Conservation (phyloP, 805 yeast genomes). For the Zygoascus bituminiphila region DNA sequence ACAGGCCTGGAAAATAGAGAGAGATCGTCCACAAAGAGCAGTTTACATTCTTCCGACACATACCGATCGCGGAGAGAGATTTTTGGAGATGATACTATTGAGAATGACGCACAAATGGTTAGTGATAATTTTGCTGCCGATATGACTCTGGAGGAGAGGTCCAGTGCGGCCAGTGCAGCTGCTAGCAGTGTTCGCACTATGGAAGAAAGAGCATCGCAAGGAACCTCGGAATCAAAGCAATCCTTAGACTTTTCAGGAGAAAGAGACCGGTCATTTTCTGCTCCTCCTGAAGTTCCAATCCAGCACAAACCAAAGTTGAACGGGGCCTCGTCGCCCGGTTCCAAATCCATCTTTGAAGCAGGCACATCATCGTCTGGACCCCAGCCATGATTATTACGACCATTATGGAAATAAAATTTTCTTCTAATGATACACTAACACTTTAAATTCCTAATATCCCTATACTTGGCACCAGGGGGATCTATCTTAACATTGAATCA, state of each 20-base stretch:
- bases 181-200: conserved; percentile 2
- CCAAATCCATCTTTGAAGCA: no score
- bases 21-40: conserved; percentile 17
- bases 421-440: no score
- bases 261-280: conserved; percentile 3
- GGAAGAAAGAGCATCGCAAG: conserved; percentile 9
- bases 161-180: neutral
- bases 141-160: conserved; percentile 2
- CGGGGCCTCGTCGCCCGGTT: no score
- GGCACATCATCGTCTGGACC: no score
- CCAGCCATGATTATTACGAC: no score
- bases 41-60: conserved; percentile 14
- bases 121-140: conserved; percentile 19
- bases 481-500: no score
- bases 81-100: conserved; percentile 16
- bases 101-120: conserved; percentile 20
- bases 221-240: no score
- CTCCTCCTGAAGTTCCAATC: neutral
- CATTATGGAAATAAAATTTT: no score
- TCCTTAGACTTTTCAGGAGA: conserved; percentile 6
- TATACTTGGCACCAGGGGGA: no score
- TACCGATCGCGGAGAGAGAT: conserved; percentile 20
- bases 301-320: no score
- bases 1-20: conserved; percentile 13
- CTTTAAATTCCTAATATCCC: no score